phyloP scores from a whole-genome alignment of 805 yeast species.

The Schizosaccharomyces octosporus region DNA sequence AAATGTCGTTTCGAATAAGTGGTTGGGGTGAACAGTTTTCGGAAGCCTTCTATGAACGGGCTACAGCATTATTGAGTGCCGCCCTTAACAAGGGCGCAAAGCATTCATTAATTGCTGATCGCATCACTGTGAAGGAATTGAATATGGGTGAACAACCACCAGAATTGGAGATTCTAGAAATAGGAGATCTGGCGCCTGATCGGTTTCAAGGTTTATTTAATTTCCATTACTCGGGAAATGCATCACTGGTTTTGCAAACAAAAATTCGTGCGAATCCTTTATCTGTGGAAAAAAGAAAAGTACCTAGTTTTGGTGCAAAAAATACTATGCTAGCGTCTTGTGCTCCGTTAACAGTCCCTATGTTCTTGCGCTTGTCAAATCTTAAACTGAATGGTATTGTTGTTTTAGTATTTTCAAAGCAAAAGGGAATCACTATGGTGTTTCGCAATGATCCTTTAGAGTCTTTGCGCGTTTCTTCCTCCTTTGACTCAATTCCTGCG shows the following conservation, averaged over 20 bases:
- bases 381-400: constrained; percentile 59
- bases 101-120: constrained; percentile 43
- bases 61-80: constrained; percentile 38
- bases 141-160: constrained; percentile 50
- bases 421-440: constrained; percentile 65
- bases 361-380: constrained; percentile 48
- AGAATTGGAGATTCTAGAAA: constrained; percentile 49
- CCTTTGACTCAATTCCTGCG: constrained; percentile 68
- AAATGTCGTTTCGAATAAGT: not conserved
- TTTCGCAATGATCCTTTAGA: constrained; percentile 78
- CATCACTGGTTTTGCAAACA: constrained; percentile 47
- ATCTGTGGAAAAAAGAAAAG: constrained; percentile 28
- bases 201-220: constrained; percentile 64
- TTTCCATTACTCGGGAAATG: constrained; percentile 50
- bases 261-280: constrained; percentile 68
- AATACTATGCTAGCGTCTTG: constrained; percentile 45
- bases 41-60: constrained; percentile 37
- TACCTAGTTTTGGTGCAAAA: constrained; percentile 26
- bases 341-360: constrained; percentile 50
- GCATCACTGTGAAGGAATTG: constrained; percentile 40
- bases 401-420: constrained; percentile 55
- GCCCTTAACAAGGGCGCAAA: constrained; percentile 51
- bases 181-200: constrained; percentile 57
- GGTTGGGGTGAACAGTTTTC: constrained; percentile 39
- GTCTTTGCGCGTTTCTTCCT: constrained; percentile 53